Percentiles rank a stretch among this genome's conserved stretches.
Evolutionary conservation across 2,329 filamentous ascomycete genomes (phyloP).

Genomic region (Chaetomium strumarium): DNA sequence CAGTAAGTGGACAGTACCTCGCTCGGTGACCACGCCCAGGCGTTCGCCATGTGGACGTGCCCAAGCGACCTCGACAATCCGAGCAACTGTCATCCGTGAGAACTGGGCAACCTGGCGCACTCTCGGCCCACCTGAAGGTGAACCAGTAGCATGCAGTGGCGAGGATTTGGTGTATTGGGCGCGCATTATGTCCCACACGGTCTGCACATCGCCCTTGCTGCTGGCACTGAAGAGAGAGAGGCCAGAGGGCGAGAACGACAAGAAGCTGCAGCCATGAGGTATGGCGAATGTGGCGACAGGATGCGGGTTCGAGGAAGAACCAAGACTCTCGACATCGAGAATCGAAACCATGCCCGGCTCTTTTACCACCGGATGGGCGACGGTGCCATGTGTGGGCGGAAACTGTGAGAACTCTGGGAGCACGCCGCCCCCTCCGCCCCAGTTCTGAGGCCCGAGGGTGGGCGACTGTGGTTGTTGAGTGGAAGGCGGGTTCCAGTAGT

Average conservation of each 20-base stretch:
- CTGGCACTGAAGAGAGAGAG: conserved; percentile 72
- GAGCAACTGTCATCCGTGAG: conserved; percentile 83
- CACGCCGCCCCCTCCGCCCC: conserved; percentile 32
- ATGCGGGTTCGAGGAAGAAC: conserved; percentile 46
- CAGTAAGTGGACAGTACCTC: conserved; percentile 90
- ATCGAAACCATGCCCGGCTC: conserved; percentile 73
- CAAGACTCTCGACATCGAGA: conserved; percentile 61
- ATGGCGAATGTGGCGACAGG: conserved; percentile 66
- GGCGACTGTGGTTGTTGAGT: conserved; percentile 42
- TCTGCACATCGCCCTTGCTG: conserved; percentile 76
- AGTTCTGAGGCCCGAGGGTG: conserved; percentile 39
- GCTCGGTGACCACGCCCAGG: conserved; percentile 83
- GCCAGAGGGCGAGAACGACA: conserved; percentile 71
- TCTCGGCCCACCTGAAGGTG: conserved; percentile 46
- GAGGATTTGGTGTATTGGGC: conserved; percentile 58
- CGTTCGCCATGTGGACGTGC: conserved; percentile 73
- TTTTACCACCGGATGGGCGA: conserved; percentile 50
- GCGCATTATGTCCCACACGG: conserved; percentile 72
- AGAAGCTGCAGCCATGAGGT: conserved; percentile 69
- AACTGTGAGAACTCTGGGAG: conserved; percentile 50
- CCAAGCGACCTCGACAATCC: conserved; percentile 88
- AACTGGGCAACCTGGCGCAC: conserved; percentile 86
- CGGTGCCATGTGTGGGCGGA: conserved; percentile 67
- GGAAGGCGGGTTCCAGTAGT: conserved; percentile 62
- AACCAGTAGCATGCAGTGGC: conserved; percentile 46